Evolutionary conservation across 345 rosid genomes (phyloP).

Genomic region (Anacardium occidentale): DNA sequence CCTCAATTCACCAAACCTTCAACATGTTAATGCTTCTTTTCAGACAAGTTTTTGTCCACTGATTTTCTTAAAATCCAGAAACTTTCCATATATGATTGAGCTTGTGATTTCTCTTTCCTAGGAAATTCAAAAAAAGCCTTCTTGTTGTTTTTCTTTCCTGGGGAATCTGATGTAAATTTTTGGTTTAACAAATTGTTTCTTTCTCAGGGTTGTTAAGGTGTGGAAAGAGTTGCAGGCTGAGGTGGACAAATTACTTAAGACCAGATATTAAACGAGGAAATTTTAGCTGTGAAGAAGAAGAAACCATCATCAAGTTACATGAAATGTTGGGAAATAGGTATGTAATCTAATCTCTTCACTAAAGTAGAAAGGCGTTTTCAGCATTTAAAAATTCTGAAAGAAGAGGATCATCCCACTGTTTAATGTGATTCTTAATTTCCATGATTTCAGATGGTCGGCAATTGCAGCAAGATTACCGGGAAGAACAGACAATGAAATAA

Average conservation of each 20-base stretch:
- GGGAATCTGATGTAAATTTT: neutral
- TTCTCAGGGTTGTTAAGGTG: constrained; percentile 66
- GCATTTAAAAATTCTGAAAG: neutral
- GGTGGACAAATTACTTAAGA: constrained; percentile 76
- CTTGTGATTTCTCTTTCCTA: neutral
- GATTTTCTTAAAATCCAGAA: neutral
- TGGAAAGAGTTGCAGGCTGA: constrained; percentile 82
- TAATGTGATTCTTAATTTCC: neutral
- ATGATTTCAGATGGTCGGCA: constrained; percentile 66
- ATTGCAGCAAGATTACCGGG: constrained; percentile 80
- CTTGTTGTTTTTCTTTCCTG: neutral
- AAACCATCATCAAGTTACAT: constrained; percentile 61
- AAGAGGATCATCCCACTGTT: neutral
- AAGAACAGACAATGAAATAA: constrained; percentile 82
- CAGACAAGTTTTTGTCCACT: neutral
- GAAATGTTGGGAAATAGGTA: constrained; percentile 62
- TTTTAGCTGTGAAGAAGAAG: constrained; percentile 69
- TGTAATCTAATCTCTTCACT: neutral
- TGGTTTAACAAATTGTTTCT: neutral
- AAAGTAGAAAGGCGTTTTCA: neutral
- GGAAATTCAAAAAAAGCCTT: neutral
- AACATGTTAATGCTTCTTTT: neutral
- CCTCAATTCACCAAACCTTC: no score
- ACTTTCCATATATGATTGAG: no score
- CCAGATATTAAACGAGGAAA: constrained; percentile 86